phyloP scores from a whole-genome alignment of 1,284 basidiomycete genomes.

The Meira nashicola region DNA sequence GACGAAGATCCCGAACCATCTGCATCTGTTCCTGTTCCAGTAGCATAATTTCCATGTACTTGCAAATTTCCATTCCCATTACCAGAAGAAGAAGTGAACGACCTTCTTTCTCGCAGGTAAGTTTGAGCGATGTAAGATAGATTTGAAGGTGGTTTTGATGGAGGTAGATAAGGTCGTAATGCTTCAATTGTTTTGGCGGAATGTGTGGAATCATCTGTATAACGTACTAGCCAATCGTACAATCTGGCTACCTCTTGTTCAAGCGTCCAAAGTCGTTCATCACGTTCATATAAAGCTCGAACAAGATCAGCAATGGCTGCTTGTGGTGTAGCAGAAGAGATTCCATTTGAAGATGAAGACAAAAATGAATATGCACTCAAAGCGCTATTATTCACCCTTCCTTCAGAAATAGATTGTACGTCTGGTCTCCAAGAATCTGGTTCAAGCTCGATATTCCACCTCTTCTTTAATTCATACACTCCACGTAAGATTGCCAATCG shows the following conservation, averaged over 20 bases:
- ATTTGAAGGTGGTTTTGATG: not conserved
- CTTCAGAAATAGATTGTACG: not conserved
- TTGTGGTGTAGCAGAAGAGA: not conserved
- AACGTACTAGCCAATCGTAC: constrained; percentile 29
- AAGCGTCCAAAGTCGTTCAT: constrained; percentile 46
- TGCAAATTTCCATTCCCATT: too few species aligned
- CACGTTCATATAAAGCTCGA: constrained; percentile 19
- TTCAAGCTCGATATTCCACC: constrained; percentile 43
- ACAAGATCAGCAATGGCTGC: not conserved
- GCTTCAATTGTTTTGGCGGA: not conserved
- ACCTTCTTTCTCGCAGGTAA: too few species aligned
- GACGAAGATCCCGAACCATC: too few species aligned
- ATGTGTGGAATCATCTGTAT: not conserved
- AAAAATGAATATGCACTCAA: not conserved
- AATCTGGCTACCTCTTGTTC: constrained; percentile 44
- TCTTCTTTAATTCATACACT: constrained; percentile 43
- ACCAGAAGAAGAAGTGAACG: too few species aligned
- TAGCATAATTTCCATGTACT: too few species aligned
- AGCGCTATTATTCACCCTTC: not conserved
- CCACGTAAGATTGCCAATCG: constrained; percentile 39
- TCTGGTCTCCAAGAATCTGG: constrained; percentile 38
- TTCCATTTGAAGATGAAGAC: not conserved
- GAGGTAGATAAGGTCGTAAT: constrained; percentile 1
- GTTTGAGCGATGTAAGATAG: too few species aligned
- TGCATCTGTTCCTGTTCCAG: too few species aligned